Conservation (phyloP, 257 asterid species). For the Ophiorrhiza pumila region DNA sequence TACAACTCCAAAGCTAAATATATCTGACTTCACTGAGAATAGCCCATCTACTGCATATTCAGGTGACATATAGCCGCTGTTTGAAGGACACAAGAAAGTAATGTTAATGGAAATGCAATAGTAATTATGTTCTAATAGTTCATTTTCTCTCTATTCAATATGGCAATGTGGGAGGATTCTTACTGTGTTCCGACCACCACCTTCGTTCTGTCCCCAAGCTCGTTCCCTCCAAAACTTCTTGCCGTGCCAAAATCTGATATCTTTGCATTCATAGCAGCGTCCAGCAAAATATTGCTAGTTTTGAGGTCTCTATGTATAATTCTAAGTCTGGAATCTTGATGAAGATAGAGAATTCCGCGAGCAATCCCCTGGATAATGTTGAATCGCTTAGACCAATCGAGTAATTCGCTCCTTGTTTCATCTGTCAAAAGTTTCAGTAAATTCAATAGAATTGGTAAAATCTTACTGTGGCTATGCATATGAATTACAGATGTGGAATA, state of each 20-base stretch:
- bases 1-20: too few relatives aligned
- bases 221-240: not conserved
- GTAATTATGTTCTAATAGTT: too few relatives aligned
- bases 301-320: not conserved
- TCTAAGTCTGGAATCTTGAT: not conserved
- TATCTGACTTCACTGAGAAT: too few relatives aligned
- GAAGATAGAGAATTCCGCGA: not conserved
- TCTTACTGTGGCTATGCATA: not conserved
- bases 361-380: not conserved
- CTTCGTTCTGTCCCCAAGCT: too few relatives aligned
- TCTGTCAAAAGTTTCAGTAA: constrained; percentile 20
- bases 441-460: too few relatives aligned
- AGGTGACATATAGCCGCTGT: too few relatives aligned
- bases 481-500: not conserved
- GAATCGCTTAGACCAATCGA: not conserved
- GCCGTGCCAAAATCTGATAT: not conserved
- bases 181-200: not conserved
- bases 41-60: too few relatives aligned
- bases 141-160: too few relatives aligned
- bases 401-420: constrained; percentile 16
- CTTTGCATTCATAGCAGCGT: not conserved
- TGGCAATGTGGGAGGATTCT: too few relatives aligned
- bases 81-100: too few relatives aligned
- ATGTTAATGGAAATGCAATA: too few relatives aligned
- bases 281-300: not conserved